Evolutionary conservation across 2,329 filamentous ascomycete species (phyloP).

Genomic region (Penicillium digitatum): DNA sequence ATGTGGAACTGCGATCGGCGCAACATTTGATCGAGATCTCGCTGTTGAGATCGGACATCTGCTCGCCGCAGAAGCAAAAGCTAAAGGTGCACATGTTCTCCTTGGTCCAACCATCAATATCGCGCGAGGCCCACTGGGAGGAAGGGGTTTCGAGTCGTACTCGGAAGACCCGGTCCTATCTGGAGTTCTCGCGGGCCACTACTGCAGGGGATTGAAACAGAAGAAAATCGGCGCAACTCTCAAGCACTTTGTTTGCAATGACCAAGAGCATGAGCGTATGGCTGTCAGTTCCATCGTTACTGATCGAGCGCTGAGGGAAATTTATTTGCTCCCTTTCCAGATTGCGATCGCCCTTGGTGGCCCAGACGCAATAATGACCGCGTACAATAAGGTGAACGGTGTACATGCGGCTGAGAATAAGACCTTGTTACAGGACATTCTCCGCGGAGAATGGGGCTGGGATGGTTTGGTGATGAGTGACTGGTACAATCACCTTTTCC

Average conservation of each 20-base stretch:
- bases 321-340: neutral
- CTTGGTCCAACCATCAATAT: neutral
- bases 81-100: neutral
- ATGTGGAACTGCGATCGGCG: neutral
- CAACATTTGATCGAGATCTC: neutral
- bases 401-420: neutral
- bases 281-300: neutral
- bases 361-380: neutral
- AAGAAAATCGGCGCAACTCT: neutral
- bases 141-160: neutral
- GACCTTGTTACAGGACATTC: neutral
- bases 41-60: neutral
- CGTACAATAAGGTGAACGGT: neutral
- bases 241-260: neutral
- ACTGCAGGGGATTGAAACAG: neutral
- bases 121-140: neutral
- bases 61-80: neutral
- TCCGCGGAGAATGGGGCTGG: neutral
- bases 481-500: neutral
- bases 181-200: neutral
- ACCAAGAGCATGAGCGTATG: neutral
- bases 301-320: neutral
- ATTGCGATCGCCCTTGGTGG: neutral
- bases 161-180: neutral
- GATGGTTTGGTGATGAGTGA: neutral